Evolutionary conservation across 73 alveolate genomes (phyloP).

Genomic region (Diophrys sp.): DNA sequence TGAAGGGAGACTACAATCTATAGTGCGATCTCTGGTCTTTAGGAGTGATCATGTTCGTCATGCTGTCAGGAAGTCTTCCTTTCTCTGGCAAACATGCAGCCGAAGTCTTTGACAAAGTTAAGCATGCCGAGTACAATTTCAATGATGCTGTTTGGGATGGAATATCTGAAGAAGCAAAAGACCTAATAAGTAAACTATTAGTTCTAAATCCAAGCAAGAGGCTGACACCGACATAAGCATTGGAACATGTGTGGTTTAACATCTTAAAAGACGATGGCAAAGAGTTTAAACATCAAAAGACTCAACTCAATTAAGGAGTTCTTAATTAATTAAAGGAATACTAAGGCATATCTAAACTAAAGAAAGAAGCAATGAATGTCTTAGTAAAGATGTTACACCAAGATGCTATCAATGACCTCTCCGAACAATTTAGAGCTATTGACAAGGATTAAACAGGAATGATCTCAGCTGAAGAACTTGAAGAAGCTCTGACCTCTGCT

Average conservation of each 20-base stretch:
- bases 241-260: constrained; percentile 66
- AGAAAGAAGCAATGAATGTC: constrained; percentile 66
- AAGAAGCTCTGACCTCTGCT: constrained; percentile 52
- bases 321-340: constrained; percentile 17
- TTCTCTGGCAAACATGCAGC: constrained; percentile 73
- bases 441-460: constrained; percentile 89
- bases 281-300: no score
- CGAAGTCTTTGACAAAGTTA: constrained; percentile 73
- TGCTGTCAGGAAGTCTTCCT: constrained; percentile 83
- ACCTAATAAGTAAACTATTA: constrained; percentile 65
- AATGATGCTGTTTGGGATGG: constrained; percentile 37
- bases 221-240: constrained; percentile 69
- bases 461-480: constrained; percentile 81
- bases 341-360: constrained; percentile 54
- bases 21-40: constrained; percentile 87
- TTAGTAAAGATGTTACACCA: constrained; percentile 62
- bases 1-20: constrained; percentile 75
- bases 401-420: constrained; percentile 76
- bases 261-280: constrained; percentile 5
- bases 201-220: constrained; percentile 57
- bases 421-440: constrained; percentile 78
- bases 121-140: constrained; percentile 41
- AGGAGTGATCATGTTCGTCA: constrained; percentile 81
- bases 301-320: constrained; percentile 1
- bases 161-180: constrained; percentile 53